phyloP scores from a whole-genome alignment of 192 early-diverging fungal species.

The Chytriomyces confervae region DNA sequence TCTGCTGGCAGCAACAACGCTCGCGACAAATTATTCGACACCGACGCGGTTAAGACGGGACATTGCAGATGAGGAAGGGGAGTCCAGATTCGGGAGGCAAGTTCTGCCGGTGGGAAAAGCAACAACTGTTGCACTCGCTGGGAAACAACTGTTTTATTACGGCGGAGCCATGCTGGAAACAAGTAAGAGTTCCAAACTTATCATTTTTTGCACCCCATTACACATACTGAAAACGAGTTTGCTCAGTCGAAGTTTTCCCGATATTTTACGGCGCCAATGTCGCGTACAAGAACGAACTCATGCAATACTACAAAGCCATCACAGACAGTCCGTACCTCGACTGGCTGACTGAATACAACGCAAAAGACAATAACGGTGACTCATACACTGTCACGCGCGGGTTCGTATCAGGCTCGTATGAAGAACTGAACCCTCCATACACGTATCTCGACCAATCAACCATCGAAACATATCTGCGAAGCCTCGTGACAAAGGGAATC shows the following conservation, averaged over 20 bases:
- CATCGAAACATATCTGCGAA: conserved; percentile 8
- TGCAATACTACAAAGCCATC: conserved; percentile 28
- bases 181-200: background rate
- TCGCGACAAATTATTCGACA: too few relatives aligned
- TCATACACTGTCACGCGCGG: conserved; percentile 20
- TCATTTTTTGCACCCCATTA: background rate
- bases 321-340: conserved; percentile 19
- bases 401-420: background rate
- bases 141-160: background rate
- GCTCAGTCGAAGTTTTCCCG: conserved; percentile 24
- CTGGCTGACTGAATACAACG: conserved; percentile 34
- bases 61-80: too few relatives aligned
- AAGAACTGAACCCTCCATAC: background rate
- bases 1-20: too few relatives aligned
- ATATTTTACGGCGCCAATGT: conserved; percentile 22
- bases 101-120: too few relatives aligned
- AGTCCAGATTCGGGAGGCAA: too few relatives aligned
- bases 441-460: too few relatives aligned
- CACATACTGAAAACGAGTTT: background rate
- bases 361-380: too few relatives aligned
- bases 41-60: too few relatives aligned
- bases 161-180: background rate
- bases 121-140: too few relatives aligned
- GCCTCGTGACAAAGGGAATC: background rate
- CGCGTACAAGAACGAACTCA: background rate